Base-by-base conservation (phyloP, 192 early-diverging fungal species). In the Entophlyctis luteolus region DNA sequence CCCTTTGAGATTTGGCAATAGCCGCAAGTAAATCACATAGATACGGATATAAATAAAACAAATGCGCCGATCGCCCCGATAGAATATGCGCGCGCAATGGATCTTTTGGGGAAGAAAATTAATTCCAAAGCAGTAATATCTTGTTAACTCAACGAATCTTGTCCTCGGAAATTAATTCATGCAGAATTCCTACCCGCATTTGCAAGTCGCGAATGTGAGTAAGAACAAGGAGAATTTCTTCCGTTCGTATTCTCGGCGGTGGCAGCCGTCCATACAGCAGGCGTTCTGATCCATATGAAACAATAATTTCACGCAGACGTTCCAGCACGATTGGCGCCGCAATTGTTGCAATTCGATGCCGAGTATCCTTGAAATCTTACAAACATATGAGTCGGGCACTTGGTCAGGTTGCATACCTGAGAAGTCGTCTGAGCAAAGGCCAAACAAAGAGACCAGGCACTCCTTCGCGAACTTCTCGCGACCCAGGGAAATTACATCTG, bases 11-110 rank as follows among this genome's bases (percentile, higher is more conserved):
- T 27, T 59, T 55, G 42, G 69, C 65, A 18, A 76, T 58, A 18
- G 62, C 71, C 5, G 66, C 56, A 2, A 81, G 29, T n/a, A 77
- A 47, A 32, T 86, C 79, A 68, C 84, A 86, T 20, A 91, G 57
- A 14, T 79, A 47, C 16, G 86, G 84, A 68, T 88, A 90, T 34
- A 91, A 68, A 66, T 80, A 84, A 75, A 89, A 91, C 31, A 90
- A 28, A 50, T 89, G 87, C n/a, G 87, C 86, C 27, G 68, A 71
- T 4, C 76, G 62, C 23, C 87, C 84, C 20, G 81, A 72, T 27
- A 90, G 73, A 52, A 87, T 71, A 50, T 80, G 72, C 35, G 78
- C 71, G 38, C 78, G 79, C 35, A 81, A 54, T 18, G 71, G 73
- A 65, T 78, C 84, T 81, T 52, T 31, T 32, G 18, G 14, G 14